Conservation (phyloP, 1,284 basidiomycete species). For the Cutaneotrichosporon sp. region DNA sequence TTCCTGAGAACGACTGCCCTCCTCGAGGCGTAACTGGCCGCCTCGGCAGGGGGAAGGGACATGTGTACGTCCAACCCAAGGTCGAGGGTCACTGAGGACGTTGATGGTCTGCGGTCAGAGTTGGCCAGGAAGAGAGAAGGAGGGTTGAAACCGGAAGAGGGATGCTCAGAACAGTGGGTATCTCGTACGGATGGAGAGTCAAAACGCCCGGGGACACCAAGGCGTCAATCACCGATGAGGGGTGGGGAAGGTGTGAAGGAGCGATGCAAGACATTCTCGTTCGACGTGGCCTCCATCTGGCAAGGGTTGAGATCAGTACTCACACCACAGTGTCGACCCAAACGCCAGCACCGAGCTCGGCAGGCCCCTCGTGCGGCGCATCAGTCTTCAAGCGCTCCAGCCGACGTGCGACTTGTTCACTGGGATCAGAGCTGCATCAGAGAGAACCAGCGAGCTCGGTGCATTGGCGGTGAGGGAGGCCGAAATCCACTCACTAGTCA, state of each 20-base stretch:
- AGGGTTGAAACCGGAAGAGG: neutral
- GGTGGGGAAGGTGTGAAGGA: too few species aligned
- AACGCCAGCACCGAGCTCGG: slow-evolving; percentile 33
- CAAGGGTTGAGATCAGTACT: too few species aligned
- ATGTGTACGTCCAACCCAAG: slow-evolving; percentile 37
- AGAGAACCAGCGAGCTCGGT: neutral
- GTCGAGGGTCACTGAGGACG: slow-evolving; percentile 27
- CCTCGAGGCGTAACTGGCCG: slow-evolving; percentile 20
- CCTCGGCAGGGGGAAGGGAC: slow-evolving; percentile 21
- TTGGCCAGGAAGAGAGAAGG: too few species aligned
- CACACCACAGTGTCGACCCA: slow-evolving; percentile 34
- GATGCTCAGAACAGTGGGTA: neutral
- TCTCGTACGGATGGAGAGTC: too few species aligned
- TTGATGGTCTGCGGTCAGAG: slow-evolving; percentile 20
- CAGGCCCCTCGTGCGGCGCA: slow-evolving; percentile 17
- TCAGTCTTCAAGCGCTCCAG: slow-evolving; percentile 8
- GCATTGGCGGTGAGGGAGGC: too few species aligned
- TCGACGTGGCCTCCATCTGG: too few species aligned
- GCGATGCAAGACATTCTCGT: too few species aligned
- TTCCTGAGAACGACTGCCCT: slow-evolving; percentile 24
- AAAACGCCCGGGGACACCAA: too few species aligned
- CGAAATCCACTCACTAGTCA: slow-evolving; percentile 33
- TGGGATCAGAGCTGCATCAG: slow-evolving; percentile 6
- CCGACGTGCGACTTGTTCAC: slow-evolving; percentile 19
- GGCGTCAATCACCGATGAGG: too few species aligned